These are phyloP conservation scores for Venturia asperata DNA, from an alignment of 2,329 filamentous ascomycete species.

Conservation along the genomic window DNA sequence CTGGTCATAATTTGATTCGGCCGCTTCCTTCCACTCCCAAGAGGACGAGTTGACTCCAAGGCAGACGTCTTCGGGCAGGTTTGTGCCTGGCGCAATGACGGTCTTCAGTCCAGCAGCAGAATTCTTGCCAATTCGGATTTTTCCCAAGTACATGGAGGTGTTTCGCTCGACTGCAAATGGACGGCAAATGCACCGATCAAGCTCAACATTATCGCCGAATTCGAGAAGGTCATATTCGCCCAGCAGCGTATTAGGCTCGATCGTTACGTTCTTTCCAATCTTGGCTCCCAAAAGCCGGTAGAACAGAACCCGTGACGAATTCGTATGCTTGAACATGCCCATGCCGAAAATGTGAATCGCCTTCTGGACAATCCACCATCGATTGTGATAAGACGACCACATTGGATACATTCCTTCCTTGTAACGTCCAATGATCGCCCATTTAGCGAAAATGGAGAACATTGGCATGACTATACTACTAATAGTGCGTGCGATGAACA, in stretches of 20 bases:
- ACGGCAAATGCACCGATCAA: slow-evolving; percentile 44
- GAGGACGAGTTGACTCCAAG: slow-evolving; percentile 52
- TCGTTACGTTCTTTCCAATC: slow-evolving; percentile 46
- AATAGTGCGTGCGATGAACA: slow-evolving; percentile 38
- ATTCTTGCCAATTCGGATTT: slow-evolving; percentile 44
- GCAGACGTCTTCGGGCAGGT: slow-evolving; percentile 43
- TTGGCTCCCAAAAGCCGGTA: slow-evolving; percentile 47
- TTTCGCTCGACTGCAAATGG: slow-evolving; percentile 52
- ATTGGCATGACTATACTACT: slow-evolving; percentile 39
- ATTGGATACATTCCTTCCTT: slow-evolving; percentile 50
- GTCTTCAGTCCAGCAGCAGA: slow-evolving; percentile 44
- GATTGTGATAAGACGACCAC: slow-evolving; percentile 52
- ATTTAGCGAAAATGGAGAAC: slow-evolving; percentile 47
- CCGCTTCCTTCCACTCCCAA: slow-evolving; percentile 46
- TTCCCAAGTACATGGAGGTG: slow-evolving; percentile 51
- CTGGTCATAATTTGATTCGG: slow-evolving; percentile 43
- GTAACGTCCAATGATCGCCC: slow-evolving; percentile 49
- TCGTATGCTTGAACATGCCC: slow-evolving; percentile 40
- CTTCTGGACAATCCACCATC: slow-evolving; percentile 55
- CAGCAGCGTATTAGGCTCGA: slow-evolving; percentile 37
- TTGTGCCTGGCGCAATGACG: slow-evolving; percentile 46
- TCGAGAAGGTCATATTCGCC: slow-evolving; percentile 54
- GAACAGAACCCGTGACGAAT: slow-evolving; percentile 40
- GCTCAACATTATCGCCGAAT: slow-evolving; percentile 43
- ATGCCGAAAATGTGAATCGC: slow-evolving; percentile 43